Percentiles rank a stretch among this genome's conserved stretches.
phyloP scores from a whole-genome alignment of 805 yeast species.

The Teunomyces atbi region DNA sequence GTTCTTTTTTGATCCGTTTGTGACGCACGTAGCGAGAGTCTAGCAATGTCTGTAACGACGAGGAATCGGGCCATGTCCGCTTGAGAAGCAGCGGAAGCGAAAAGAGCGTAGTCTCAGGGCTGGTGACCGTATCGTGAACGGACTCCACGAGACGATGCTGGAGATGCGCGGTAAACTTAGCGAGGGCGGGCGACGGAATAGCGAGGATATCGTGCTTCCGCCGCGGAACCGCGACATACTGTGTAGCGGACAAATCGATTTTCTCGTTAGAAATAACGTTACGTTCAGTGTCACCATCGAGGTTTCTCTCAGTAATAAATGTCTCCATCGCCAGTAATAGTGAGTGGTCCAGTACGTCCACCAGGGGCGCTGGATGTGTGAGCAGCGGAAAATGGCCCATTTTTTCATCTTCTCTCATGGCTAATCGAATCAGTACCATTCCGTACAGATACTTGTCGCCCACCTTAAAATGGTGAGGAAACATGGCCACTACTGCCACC shows the following conservation, averaged over 20 bases:
- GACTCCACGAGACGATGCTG: conserved; percentile 24
- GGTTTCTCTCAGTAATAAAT: conserved; percentile 25
- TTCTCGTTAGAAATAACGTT: conserved; percentile 15
- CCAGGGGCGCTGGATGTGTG: conserved; percentile 5
- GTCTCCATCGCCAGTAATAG: conserved; percentile 29
- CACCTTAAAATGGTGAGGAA: conserved; percentile 37
- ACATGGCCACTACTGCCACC: conserved; percentile 50
- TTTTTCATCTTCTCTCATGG: conserved; percentile 74
- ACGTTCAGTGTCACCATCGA: conserved; percentile 14
- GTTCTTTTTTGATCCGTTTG: conserved; percentile 12
- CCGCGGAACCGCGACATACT: conserved; percentile 13
- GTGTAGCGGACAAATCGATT: conserved; percentile 14
- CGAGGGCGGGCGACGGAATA: conserved; percentile 31
- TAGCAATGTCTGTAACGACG: neutral
- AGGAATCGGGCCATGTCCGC: neutral
- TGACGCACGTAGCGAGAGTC: neutral
- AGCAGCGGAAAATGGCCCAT: conserved; percentile 49
- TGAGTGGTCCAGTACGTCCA: conserved; percentile 1
- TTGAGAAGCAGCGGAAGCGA: neutral
- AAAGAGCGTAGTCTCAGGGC: neutral
- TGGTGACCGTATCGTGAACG: conserved; percentile 6
- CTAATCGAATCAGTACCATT: conserved; percentile 55
- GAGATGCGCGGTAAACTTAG: conserved; percentile 24
- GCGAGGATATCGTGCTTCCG: conserved; percentile 11
- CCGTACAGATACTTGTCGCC: conserved; percentile 26